Evolutionary conservation across 108 stramenopile species (phyloP).

Genomic region (Seminavis robusta): DNA sequence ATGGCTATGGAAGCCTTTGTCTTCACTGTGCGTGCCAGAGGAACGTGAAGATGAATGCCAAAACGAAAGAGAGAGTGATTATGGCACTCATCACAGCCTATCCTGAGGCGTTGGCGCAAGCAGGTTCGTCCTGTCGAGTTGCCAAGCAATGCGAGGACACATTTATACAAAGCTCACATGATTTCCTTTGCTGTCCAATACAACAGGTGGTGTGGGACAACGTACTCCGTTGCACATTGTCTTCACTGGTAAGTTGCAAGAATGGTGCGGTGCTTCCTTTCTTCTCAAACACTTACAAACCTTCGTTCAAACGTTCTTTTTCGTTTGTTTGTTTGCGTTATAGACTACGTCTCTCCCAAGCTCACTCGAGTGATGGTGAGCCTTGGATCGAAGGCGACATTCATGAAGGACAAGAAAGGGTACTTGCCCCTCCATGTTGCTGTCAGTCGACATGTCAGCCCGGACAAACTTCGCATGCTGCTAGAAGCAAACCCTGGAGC

Average conservation of each 20-base stretch:
- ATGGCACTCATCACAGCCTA: constrained; percentile 31
- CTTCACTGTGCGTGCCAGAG: constrained; percentile 55
- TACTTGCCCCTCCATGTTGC: constrained; percentile 58
- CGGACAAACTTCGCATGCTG: constrained; percentile 55
- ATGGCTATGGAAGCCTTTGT: constrained; percentile 56
- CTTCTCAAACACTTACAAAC: not conserved
- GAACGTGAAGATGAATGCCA: constrained; percentile 50
- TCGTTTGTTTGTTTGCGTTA: not conserved
- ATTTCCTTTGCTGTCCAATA: too few relatives aligned
- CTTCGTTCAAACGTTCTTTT: not conserved
- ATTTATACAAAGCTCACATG: too few relatives aligned
- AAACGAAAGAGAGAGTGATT: constrained; percentile 47
- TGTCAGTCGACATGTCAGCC: constrained; percentile 55
- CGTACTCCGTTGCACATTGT: constrained; percentile 64
- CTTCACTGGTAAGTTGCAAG: constrained; percentile 42
- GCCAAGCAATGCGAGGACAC: too few relatives aligned
- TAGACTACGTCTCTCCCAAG: constrained; percentile 51
- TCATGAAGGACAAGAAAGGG: constrained; percentile 60
- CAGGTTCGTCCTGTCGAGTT: too few relatives aligned
- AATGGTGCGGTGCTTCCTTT: not conserved
- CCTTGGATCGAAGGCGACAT: constrained; percentile 32
- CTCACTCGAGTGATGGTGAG: constrained; percentile 41
- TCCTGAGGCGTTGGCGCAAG: constrained; percentile 26
- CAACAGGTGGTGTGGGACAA: constrained; percentile 48
- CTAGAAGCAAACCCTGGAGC: constrained; percentile 31